Base-by-base conservation (phyloP, 352 stramenopile genomes). In the Pythium dissotocum region DNA sequence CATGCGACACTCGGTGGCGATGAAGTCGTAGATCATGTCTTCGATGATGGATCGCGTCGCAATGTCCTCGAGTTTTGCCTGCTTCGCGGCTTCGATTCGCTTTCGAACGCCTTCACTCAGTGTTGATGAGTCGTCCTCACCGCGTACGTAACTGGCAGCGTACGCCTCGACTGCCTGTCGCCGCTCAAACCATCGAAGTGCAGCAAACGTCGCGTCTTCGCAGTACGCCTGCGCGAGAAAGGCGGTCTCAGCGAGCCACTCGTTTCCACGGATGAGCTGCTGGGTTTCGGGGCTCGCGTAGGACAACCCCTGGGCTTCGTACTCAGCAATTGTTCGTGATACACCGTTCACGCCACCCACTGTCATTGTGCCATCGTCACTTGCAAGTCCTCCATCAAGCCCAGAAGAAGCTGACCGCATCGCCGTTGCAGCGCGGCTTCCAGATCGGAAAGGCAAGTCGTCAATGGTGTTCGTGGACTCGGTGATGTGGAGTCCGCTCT, bases 21-120 rank as follows among this genome's bases (percentile, higher is more conserved):
- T 80, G 24, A 90, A 71, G 21, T 89, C 77, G 0, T 63, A 2
- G 26, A 91, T 61, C 71, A 92, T 80, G 61, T 91, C 82, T 18
- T 92, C 76, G 16, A 91, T 60, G 53, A 91, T 83, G 6, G 76
- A 73, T 0, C 52, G 36, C 13, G 82, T 78, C 4, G 79, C 82
- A 18, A 90, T 76, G 49, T 87, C 77, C 67, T 91, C 55, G 1
- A 70, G 55, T 56, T 80, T 87, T 7, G 75, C 58, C 18, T 57
- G 65, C 40, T 77, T 85, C 3, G 79, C 76, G 6, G 67, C 61
- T 32, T 81, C 69, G 12, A 88, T 51, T 56, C 42, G 32, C 42
- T 53, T 16, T 73, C 72, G 33, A 58, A 71, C 38, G 55, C 73
- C 33, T 65, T 76, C 35, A 77, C 76, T 7, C 21, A 60, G 49